Conservation (phyloP, 2,329 filamentous ascomycete species). For the Apiospora malaysiana region DNA sequence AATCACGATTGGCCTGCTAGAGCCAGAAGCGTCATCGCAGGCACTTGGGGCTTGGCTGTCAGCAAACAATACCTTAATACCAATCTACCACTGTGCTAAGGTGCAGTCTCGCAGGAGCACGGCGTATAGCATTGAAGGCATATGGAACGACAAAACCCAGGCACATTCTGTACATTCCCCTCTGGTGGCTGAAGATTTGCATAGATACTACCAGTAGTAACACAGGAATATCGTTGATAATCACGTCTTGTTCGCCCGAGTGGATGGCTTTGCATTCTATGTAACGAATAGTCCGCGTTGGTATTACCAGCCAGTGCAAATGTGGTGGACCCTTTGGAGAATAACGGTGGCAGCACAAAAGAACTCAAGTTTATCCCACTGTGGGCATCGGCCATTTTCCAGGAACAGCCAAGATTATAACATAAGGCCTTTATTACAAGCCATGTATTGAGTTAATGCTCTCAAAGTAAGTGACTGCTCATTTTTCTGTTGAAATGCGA, state of each 20-base stretch:
- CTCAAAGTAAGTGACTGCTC: background rate
- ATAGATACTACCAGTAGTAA: too few species aligned
- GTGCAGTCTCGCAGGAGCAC: background rate
- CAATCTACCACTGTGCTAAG: background rate
- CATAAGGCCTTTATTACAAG: background rate
- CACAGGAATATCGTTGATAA: background rate
- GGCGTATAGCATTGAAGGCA: background rate
- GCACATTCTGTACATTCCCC: background rate
- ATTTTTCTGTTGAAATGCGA: background rate
- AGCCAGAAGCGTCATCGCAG: background rate
- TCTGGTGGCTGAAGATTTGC: background rate
- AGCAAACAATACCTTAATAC: background rate
- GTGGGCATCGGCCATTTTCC: too few species aligned
- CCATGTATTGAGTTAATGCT: background rate
- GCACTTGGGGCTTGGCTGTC: background rate
- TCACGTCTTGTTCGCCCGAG: background rate
- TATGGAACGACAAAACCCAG: background rate
- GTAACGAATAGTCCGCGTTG: background rate
- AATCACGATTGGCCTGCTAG: background rate
- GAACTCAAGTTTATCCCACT: too few species aligned
- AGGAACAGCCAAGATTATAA: too few species aligned
- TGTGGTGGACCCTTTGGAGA: background rate
- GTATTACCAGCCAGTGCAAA: background rate
- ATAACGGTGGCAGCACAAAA: background rate
- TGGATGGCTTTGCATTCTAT: too few species aligned